Evolutionary conservation across 2,329 filamentous ascomycete genomes (phyloP).

Genomic region (Neonectria coccinea): DNA sequence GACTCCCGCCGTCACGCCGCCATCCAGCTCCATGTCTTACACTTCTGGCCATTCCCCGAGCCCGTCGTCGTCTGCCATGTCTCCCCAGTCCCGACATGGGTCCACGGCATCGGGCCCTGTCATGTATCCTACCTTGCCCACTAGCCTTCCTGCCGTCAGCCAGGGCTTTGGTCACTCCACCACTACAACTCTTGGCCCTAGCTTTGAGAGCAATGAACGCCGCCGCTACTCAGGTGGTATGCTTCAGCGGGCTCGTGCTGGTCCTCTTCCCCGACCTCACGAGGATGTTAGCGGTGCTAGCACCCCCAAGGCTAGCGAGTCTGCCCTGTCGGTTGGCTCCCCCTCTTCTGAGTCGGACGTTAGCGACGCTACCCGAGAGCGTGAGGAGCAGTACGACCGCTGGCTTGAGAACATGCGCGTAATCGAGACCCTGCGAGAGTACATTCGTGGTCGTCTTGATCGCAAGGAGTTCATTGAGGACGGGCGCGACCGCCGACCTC

Average conservation of each 20-base stretch:
- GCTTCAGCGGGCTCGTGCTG: conserved; percentile 69
- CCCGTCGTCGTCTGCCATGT: conserved; percentile 77
- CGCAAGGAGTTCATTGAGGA: conserved; percentile 64
- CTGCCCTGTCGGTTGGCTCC: conserved; percentile 62
- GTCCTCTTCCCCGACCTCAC: conserved; percentile 54
- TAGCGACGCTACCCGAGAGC: conserved; percentile 64
- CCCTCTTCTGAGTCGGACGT: conserved; percentile 67
- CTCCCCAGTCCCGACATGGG: conserved; percentile 72
- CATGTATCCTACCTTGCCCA: conserved; percentile 78
- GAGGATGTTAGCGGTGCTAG: conserved; percentile 54
- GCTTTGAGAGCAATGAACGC: conserved; percentile 71
- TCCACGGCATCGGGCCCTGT: conserved; percentile 67
- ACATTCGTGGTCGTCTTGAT: conserved; percentile 68
- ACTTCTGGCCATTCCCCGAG: conserved; percentile 81
- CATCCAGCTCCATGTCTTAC: conserved; percentile 81
- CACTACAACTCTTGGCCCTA: conserved; percentile 77
- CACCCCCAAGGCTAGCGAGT: conserved; percentile 59
- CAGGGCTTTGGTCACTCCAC: conserved; percentile 77
- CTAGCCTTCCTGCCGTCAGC: conserved; percentile 69
- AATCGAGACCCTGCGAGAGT: conserved; percentile 71
- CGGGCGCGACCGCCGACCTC: conserved; percentile 30
- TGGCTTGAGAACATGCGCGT: conserved; percentile 76
- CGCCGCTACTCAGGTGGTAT: conserved; percentile 75
- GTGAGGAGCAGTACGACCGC: conserved; percentile 71
- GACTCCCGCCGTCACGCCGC: conserved; percentile 81